Base-by-base conservation (phyloP, 768 basidiomycete species). In the Collybiopsis luxurians region DNA sequence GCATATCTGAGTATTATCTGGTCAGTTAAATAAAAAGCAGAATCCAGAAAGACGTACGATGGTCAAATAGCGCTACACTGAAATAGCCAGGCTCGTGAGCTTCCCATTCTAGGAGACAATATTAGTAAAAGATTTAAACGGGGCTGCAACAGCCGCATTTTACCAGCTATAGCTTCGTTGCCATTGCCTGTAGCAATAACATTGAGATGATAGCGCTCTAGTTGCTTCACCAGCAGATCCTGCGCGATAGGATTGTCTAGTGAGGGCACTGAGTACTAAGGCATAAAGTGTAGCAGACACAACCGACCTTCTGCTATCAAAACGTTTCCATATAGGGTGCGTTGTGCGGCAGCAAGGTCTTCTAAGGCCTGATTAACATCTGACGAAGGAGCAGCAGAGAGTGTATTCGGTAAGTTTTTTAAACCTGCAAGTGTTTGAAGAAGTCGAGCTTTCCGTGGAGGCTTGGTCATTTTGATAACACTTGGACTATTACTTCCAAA, bases 181-280 rank as follows among this genome's bases (percentile, higher is more conserved):
- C 87, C 87, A 59, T 89, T 86, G 6, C 75, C 77, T 1, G 87
- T 86, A 5, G 86, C 81, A 5, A 76, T 69, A 0, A 89, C 87
- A 49, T 75, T 79, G 4, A 90, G 69, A 39, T 86, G 72, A 60
- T 80, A 79, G 10, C 82, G 77, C 64, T 87, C 77, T 23, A 90
- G 74, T 61, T 89, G 87, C 67, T 84, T 87, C 38, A 88, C 72
- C 13, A 90, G 69, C 1, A 89, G 71, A 63, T 83, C 81, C 64
- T 85, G 85, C 2, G 86, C 85, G 23, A 90, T 83, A 3, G 83
- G 80, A 62, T 90, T 90, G 63, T 90, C 88, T 89, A 55, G n/a
- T 27, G 24, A 28, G 26, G 54, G 38, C 30, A 31, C 31, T 55
- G 30, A 28, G 39, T 53, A 28, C 27, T 47, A 39, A 31, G 36